Conservation (phyloP, 1,284 basidiomycete species). For the Puccinia hordei region DNA sequence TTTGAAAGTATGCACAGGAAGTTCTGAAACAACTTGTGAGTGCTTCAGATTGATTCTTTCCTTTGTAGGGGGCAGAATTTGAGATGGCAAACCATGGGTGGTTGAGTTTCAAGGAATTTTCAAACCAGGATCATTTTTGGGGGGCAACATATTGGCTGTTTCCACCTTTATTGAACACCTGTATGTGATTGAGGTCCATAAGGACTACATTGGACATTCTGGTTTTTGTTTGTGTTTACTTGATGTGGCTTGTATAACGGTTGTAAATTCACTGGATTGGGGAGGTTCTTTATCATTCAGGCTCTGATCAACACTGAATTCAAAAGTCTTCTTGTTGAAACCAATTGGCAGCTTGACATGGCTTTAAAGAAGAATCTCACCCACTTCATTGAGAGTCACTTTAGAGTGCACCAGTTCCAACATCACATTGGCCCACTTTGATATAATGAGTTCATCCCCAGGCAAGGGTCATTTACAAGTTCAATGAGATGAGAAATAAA, state of each 20-base stretch:
- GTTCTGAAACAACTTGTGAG: too few species aligned
- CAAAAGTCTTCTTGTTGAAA: not conserved
- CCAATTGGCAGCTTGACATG: not conserved
- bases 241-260: not conserved
- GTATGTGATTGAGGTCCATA: not conserved
- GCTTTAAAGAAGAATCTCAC: not conserved
- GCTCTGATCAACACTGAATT: not conserved
- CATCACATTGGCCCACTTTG: not conserved
- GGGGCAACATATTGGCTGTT: not conserved
- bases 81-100: not conserved
- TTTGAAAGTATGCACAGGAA: not conserved
- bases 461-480: not conserved
- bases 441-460: not conserved
- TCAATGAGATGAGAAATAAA: not conserved
- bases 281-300: not conserved
- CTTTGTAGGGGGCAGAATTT: not conserved
- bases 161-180: not conserved
- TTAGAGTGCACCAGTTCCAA: not conserved
- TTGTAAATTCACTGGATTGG: not conserved
- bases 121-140: not conserved
- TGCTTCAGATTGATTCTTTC: not conserved
- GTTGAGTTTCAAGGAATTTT: not conserved
- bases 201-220: too few species aligned
- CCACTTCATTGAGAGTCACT: not conserved
- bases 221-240: not conserved